These are phyloP conservation scores for Suillus occidentalis DNA, from an alignment of 768 basidiomycete genomes.

Conservation along the genomic window DNA sequence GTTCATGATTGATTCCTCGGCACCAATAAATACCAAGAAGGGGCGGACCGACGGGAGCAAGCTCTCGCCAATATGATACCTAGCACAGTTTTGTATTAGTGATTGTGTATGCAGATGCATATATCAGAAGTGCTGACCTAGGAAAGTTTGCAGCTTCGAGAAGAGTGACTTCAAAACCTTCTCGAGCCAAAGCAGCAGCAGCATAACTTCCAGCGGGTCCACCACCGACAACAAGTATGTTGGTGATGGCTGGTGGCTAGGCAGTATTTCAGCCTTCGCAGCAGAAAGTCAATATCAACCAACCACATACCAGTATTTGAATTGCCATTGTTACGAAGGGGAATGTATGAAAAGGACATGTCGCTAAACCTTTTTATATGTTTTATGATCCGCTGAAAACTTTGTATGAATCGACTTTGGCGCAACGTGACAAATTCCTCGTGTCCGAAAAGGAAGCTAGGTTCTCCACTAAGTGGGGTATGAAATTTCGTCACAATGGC, in stretches of 20 bases:
- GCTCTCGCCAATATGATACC: constrained; percentile 61
- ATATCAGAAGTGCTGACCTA: constrained; percentile 47
- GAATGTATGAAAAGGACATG: neutral
- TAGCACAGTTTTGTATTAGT: constrained; percentile 14
- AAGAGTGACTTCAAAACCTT: constrained; percentile 44
- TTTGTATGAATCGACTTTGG: neutral
- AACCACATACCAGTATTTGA: neutral
- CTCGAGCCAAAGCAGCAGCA: constrained; percentile 39
- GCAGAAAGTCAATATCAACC: neutral
- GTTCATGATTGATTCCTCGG: constrained; percentile 48
- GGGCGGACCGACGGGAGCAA: constrained; percentile 60
- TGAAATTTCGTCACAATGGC: neutral
- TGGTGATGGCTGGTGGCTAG: constrained; percentile 4
- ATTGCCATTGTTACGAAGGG: neutral
- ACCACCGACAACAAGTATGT: constrained; percentile 32
- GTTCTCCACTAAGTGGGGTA: neutral
- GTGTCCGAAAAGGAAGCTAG: neutral
- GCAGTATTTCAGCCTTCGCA: neutral
- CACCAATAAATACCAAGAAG: constrained; percentile 58
- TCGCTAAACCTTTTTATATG: neutral
- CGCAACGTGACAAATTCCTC: neutral
- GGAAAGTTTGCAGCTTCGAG: constrained; percentile 59
- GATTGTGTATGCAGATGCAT: constrained; percentile 23
- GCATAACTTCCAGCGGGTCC: constrained; percentile 61
- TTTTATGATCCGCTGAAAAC: neutral